Evolutionary conservation across 495 filamentous ascomycete genomes (phyloP).

Genomic region (Xeromyces bisporus): DNA sequence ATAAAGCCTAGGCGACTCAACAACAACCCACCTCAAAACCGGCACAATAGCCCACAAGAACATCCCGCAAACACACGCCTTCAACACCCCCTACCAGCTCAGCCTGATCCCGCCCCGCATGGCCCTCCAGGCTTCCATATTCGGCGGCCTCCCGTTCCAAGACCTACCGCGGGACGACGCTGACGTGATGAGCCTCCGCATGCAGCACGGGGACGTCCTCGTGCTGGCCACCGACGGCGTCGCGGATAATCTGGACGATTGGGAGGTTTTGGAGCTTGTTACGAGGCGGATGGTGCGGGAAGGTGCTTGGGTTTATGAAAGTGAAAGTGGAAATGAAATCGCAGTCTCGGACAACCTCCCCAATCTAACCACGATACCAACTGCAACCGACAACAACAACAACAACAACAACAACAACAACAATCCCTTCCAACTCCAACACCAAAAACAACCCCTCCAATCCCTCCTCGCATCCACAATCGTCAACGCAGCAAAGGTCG

Average conservation of each 20-base stretch:
- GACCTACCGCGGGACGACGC: constrained; percentile 82
- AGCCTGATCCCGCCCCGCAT: constrained; percentile 71
- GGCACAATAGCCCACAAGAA: constrained; percentile 70
- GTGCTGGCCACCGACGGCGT: constrained; percentile 89
- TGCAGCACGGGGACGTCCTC: constrained; percentile 81
- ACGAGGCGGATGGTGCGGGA: constrained; percentile 53
- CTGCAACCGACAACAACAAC: constrained; percentile 1
- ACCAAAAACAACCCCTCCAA: constrained; percentile 38
- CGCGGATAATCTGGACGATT: constrained; percentile 88
- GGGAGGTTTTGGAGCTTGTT: constrained; percentile 67
- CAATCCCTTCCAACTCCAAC: constrained; percentile 6
- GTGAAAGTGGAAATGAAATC: constrained; percentile 35
- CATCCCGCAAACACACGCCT: constrained; percentile 81
- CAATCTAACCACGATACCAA: constrained; percentile 27
- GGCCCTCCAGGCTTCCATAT: constrained; percentile 54
- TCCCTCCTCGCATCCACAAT: constrained; percentile 62
- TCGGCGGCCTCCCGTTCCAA: constrained; percentile 62
- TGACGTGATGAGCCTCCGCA: constrained; percentile 50
- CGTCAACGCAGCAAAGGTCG: constrained; percentile 62
- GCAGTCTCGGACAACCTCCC: constrained; percentile 37
- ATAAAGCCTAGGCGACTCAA: constrained; percentile 74
- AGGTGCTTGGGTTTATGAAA: constrained; percentile 52
- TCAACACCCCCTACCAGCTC: constrained; percentile 94
- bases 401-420: not conserved
- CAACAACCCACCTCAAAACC: constrained; percentile 67